These are phyloP conservation scores for Xylaria flabelliformis DNA, from an alignment of 495 filamentous ascomycete genomes.

Conservation along the genomic window DNA sequence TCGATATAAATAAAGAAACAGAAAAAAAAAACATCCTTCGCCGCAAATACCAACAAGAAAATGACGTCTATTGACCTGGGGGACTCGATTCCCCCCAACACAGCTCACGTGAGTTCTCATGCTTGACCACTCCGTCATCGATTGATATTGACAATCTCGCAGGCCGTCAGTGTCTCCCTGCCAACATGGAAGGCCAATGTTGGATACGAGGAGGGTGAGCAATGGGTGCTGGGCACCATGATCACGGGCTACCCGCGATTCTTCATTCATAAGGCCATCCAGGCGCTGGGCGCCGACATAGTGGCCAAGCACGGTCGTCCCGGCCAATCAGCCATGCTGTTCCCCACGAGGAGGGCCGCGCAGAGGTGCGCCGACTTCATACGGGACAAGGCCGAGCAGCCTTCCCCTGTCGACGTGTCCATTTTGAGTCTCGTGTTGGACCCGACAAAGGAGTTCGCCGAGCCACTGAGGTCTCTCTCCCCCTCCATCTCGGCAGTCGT, in stretches of 20 bases:
- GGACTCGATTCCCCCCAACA: constrained; percentile 65
- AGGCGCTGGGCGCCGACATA: constrained; percentile 72
- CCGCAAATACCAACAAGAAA: background rate
- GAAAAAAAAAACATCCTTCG: background rate
- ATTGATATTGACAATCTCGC: constrained; percentile 6
- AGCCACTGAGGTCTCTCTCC: constrained; percentile 45
- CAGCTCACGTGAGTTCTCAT: constrained; percentile 61
- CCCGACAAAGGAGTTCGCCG: constrained; percentile 57
- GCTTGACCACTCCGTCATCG: constrained; percentile 22
- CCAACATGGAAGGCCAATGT: constrained; percentile 92
- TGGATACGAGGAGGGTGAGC: constrained; percentile 90
- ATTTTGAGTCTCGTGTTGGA: constrained; percentile 70
- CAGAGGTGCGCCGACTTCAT: constrained; percentile 76
- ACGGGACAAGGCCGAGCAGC: constrained; percentile 53
- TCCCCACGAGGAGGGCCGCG: constrained; percentile 73
- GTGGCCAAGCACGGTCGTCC: constrained; percentile 66
- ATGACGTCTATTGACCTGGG: constrained; percentile 57
- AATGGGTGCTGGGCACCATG: constrained; percentile 85
- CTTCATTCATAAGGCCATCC: constrained; percentile 87
- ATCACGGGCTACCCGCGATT: constrained; percentile 96
- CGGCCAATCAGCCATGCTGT: constrained; percentile 75
- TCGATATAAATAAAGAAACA: background rate
- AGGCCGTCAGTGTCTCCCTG: constrained; percentile 96
- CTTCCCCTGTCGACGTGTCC: constrained; percentile 57
- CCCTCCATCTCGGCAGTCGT: constrained; percentile 72